A percentile compares a stretch with the other conserved stretches of the same genome.
phyloP scores from a whole-genome alignment of 805 yeast genomes.

The Tetrapisispora taiwanensis region DNA sequence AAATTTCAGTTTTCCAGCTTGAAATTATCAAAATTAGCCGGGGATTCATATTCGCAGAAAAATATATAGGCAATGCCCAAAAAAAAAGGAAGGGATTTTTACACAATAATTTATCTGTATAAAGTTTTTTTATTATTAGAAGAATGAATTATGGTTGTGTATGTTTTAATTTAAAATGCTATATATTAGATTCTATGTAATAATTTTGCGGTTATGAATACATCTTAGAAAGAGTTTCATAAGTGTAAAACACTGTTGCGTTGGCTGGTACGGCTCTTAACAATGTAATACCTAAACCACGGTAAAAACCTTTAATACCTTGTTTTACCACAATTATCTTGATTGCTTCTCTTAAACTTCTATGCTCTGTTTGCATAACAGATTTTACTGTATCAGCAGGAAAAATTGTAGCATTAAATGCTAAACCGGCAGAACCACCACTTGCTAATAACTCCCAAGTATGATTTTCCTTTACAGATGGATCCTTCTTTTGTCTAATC shows the following conservation, averaged over 20 bases:
- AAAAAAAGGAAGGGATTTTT: no score
- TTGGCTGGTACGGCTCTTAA: conserved; percentile 81
- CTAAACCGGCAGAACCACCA: conserved; percentile 82
- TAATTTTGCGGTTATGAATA: not conserved
- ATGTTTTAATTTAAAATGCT: not conserved
- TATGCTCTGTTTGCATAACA: conserved; percentile 49
- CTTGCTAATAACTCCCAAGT: conserved; percentile 52
- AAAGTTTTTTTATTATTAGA: no score
- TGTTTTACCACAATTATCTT: conserved; percentile 37
- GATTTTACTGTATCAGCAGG: conserved; percentile 90
- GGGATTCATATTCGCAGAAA: no score
- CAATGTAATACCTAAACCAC: conserved; percentile 77
- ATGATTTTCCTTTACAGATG: conserved; percentile 24
- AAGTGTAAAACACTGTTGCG: conserved; percentile 73
- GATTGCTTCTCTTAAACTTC: conserved; percentile 35
- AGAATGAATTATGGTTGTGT: no score
- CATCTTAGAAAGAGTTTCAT: conserved; percentile 40
- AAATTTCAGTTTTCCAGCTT: no score
- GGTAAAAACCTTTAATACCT: conserved; percentile 66
- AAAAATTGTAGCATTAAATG: conserved; percentile 68
- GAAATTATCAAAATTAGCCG: no score
- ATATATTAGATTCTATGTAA: not conserved
- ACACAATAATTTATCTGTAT: no score
- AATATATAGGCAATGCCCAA: no score
- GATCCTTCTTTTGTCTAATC: conserved; percentile 11